Percentiles rank a stretch among this genome's conserved stretches.
Conservation (phyloP, 306 rosid species). For the Dryas octopetala region DNA sequence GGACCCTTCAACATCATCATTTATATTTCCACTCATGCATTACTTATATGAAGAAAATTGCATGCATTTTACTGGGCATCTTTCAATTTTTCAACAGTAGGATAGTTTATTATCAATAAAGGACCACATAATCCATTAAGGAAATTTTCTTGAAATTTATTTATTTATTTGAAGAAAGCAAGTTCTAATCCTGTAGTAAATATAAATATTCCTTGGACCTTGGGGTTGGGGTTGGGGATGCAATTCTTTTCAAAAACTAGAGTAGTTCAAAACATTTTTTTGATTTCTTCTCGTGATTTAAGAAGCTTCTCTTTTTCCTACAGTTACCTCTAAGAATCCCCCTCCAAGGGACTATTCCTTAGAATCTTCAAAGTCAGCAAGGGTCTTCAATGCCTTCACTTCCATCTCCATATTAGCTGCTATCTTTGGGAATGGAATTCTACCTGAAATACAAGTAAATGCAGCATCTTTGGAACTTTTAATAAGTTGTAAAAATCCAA, state of each 20-base stretch:
- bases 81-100: background rate
- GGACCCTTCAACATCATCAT: background rate
- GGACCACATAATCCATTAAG: background rate
- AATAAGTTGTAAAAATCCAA: slow-evolving; percentile 8
- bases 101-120: background rate
- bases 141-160: background rate
- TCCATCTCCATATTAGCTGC: slow-evolving; percentile 89
- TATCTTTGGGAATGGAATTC: slow-evolving; percentile 88
- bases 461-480: slow-evolving; percentile 15
- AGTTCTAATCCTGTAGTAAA: background rate
- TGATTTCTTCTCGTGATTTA: background rate
- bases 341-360: slow-evolving; percentile 68
- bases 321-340: slow-evolving; percentile 54
- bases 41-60: background rate
- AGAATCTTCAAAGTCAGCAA: slow-evolving; percentile 45
- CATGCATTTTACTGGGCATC: background rate
- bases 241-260: background rate
- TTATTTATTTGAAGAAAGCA: background rate
- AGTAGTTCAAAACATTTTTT: background rate
- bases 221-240: background rate
- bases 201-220: too few relatives aligned
- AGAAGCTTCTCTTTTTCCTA: slow-evolving; percentile 7
- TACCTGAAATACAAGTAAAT: slow-evolving; percentile 91
- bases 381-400: slow-evolving; percentile 79
- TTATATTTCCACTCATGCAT: background rate